Percentiles rank a stretch among this genome's conserved stretches.
phyloP scores from a whole-genome alignment of 1,284 basidiomycete species.

The Cutaneotrichosporon mucoides region DNA sequence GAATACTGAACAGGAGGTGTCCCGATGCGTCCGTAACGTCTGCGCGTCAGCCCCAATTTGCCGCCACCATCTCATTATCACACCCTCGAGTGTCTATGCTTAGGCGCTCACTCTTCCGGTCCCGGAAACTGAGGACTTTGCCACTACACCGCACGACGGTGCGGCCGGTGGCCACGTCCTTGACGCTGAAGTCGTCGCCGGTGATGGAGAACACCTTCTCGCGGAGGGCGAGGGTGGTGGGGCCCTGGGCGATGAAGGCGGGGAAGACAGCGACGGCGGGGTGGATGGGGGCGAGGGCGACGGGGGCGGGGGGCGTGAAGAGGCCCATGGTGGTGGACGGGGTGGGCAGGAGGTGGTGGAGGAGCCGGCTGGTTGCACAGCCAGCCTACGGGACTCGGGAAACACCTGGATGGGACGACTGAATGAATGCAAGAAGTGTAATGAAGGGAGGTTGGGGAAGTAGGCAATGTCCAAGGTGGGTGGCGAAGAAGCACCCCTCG shows the following conservation, averaged over 20 bases:
- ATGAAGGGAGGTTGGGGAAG: too few relatives aligned
- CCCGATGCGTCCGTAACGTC: constrained; percentile 41
- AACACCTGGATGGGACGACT: too few relatives aligned
- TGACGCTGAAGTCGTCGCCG: constrained; percentile 43
- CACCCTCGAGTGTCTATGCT: too few relatives aligned
- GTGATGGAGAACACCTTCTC: constrained; percentile 42
- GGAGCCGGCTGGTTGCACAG: neutral
- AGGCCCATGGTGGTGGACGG: constrained; percentile 26
- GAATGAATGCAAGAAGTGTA: too few relatives aligned
- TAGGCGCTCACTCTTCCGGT: constrained; percentile 37
- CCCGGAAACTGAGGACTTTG: constrained; percentile 35
- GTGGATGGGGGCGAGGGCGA: constrained; percentile 31
- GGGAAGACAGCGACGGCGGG: constrained; percentile 40
- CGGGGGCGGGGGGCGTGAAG: constrained; percentile 25
- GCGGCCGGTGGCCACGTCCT: constrained; percentile 33
- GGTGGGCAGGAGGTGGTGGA: neutral
- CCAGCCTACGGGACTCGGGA: too few relatives aligned
- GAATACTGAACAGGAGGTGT: constrained; percentile 35
- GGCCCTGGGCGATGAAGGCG: constrained; percentile 27
- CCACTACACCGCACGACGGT: constrained; percentile 37
- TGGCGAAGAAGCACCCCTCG: too few relatives aligned
- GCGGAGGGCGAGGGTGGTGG: constrained; percentile 40
- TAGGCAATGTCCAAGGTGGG: too few relatives aligned
- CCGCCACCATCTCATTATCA: too few relatives aligned
- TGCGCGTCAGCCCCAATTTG: constrained; percentile 7